Base-by-base conservation (phyloP, 2,329 filamentous ascomycete genomes). In the Hypoxylon rubiginosum region DNA sequence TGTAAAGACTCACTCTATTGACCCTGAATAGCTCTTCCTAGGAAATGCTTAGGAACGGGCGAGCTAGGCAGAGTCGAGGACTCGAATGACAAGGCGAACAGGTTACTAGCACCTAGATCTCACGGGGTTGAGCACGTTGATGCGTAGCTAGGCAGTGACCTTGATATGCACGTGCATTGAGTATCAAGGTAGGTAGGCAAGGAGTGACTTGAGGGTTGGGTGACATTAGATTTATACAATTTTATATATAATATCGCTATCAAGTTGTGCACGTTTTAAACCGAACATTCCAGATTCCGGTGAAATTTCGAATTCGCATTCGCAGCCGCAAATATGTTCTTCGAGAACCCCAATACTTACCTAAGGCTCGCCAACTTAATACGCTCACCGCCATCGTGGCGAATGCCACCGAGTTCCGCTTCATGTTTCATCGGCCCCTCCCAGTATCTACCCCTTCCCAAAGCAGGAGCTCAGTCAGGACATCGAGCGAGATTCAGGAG, bases 311-410 rank as follows among this genome's bases (percentile, higher is more conserved):
- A 2, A 24, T 24, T 24, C 21, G 21, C 7, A 43, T 21, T 11
- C 7, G 17, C n/a, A 43, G 39, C 39, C 39, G 39, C 39, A 43
- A n/a, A 43, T 43, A 10, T 19, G 19, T 43, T 21, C 39, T 43
- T 43, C 39, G 6, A 43, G n/a, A 43, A 28, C 45, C 6, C 8
- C 6, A 30, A 9, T 7, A 30, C 28, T 34, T 34, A 34, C 39
- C 39, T 43, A 17, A 43, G n/a, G 15, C 45, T 4, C 19, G 30
- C 28, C 19, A 32, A 39, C 15, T 5, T 11, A 19, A 43, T 24
- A 28, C n/a, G 45, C 49, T 65, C 54, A 65, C 57, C 65, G 65
- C 65, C 15, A 48, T 45, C 65, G 65, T 68, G 62, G 65, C 65
- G 46, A 65, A 59, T 43, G 15, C 6, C 13, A n/a, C 41, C 11